Base-by-base conservation (phyloP, 306 rosid species). In the Delonix regia region DNA sequence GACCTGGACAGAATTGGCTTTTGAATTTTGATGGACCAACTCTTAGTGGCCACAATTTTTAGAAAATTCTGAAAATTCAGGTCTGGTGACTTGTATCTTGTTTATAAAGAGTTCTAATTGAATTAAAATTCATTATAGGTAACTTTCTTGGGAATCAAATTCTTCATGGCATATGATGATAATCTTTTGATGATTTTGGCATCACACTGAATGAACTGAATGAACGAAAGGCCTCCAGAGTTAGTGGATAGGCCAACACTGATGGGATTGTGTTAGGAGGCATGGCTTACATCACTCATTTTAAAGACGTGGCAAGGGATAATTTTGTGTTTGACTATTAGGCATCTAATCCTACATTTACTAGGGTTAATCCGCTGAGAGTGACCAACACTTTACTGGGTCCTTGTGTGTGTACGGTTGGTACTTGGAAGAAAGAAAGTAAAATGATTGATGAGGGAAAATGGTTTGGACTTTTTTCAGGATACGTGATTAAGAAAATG, bases 361-460 rank as follows among this genome's bases (percentile, higher is more conserved):
- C 39, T 39, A 65, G 18, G 15, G 52, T 66, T 66, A 62, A 62
- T 62, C 24, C 2, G n/a, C 5, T 34, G 14, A 10, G 69, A 34
- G 25, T 34, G 34, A 66, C 4, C 52, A 41, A 13, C 72, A 22
- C 72, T 41, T 19, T 38, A 39, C 10, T 30, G 18, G 36, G 39
- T 67, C 56, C 57, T 39, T 79, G 10, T 48, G 81, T 65, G 78
- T 25, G 63, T 45, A 39, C 38, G 53, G 4, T 76, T 52, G 25
- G 41, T 69, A 25, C 66, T 70, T 36, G 72, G 74, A 69, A 15
- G 51, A 70, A 82, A 52, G 60, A 22, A 52, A 73, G 74, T 66
- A 33, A 47, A 33, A 42, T 62, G 13, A 41, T 4, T 75, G 71
- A 48, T 71, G 22, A 45, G 10, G 28, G 24, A 42, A 56, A 66